Evolutionary conservation across 2,329 filamentous ascomycete genomes (phyloP), one percentile per base, ranked within the genome.

Genomic region (Hypoxylon sp.): DNA sequence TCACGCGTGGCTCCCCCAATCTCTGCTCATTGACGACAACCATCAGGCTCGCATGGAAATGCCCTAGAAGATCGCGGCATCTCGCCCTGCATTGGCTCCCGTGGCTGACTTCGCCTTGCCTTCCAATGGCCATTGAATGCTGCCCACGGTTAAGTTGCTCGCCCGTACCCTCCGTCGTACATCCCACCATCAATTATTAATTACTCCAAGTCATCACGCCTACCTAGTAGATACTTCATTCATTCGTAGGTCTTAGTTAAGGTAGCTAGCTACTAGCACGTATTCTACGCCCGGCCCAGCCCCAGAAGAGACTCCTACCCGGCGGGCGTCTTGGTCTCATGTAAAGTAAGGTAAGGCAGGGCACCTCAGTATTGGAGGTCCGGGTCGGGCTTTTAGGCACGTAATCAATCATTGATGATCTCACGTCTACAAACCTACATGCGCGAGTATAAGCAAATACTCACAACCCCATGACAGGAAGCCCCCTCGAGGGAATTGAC

Each of bases 71-170:
- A 61, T 67, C 56, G 43, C 47, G 30, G 30, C 45, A 59, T 46
- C 51, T 63, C 56, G 55, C 66, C 66, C 55, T 68, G 66, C 66
- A 65, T 63, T 69, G 63, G 59, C 46, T 68, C 63, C 66, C 66
- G 66, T 65, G 66, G 66, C 66, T 68, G 66, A 63, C 60, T 65
- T n/a, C 61, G 65, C 61, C 65, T 65, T 56, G 45, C 21, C 34
- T 45, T 29, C 47, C 61, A 60, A 65, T 52, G 21, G 51, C 37
- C n/a, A n/a, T 34, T 25, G 37, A 14, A 9, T 30, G 30, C 30
- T 41, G 7, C 37, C 37, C 37, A 41, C 37, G 16, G 37, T 19
- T 5, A 41, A 41, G 16, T 19, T 3, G 25, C 37, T 41, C 37
- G 8, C 37, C 29, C 29, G 29, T 41, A n/a, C 25, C 30, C 46